Base-by-base conservation (phyloP, 2,329 filamentous ascomycete species). In the Talaromyces sp. region DNA sequence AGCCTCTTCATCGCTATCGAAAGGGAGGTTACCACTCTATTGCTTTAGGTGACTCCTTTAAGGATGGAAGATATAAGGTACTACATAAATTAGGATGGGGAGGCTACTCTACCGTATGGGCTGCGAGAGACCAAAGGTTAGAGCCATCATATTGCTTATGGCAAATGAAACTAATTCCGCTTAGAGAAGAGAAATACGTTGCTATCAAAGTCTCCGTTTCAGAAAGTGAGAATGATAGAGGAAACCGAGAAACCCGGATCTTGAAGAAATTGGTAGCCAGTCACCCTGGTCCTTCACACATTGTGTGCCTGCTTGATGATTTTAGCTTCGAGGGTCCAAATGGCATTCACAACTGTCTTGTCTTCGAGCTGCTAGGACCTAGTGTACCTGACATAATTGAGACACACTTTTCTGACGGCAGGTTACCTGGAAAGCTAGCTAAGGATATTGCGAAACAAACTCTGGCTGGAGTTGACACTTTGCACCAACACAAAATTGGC, bases 371-470 rank as follows among this genome's bases (percentile, higher is more conserved):
- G 7, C 19, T 54, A 32, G 50, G 57, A 27, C 57, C 57, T 35
- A 54, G n/a, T 32, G 11, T 59, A 1, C 21, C 57, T 17, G 17
- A 59, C 7, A 26, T 59, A 3, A 54, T 32, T 48, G 35, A 59
- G 7, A 26, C 38, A 54, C 19, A 59, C n/a, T 54, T 55, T 50
- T 19, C 57, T 10, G 27, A 59, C 43, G 27, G 57, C n/a, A 59
- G 57, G 51, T 35, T 59, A 6, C 76, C 77, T 4, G 72, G 68
- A 29, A 63, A 65, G 61, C 74, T 80, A 62, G 77, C 77, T 12
- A 80, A 76, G 66, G 59, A 31, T 19, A 76, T 78, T 66, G 69
- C 76, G 11, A 75, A 74, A 59, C 76, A 79, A 65, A 67, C 69
- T 57, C 62, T 80, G 31, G 61, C 70, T 38, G 74, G 72, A 43